phyloP scores from a whole-genome alignment of 805 yeast genomes.

The Cyberlindnera nakhonratchasimensis region DNA sequence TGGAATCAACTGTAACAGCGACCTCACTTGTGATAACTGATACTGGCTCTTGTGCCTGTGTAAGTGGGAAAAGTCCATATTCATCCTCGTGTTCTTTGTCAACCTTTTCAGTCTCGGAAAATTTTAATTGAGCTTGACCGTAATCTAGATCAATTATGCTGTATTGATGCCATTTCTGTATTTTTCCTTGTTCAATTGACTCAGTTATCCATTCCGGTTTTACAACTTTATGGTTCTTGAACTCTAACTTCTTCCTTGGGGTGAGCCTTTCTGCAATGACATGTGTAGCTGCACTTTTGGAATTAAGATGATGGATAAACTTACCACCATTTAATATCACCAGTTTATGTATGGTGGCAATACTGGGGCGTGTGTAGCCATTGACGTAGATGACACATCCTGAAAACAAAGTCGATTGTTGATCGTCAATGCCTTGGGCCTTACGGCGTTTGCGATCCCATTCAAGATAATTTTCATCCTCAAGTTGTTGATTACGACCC shows the following conservation, averaged over 20 bases:
- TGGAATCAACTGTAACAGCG: slow-evolving; percentile 47
- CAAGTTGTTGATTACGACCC: slow-evolving; percentile 54
- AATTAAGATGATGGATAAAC: slow-evolving; percentile 62
- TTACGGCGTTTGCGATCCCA: slow-evolving; percentile 44
- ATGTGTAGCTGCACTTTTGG: slow-evolving; percentile 78
- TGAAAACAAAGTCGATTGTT: slow-evolving; percentile 42
- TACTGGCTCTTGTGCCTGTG: slow-evolving; percentile 17
- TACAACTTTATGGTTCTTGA: slow-evolving; percentile 68
- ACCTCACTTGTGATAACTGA: slow-evolving; percentile 1
- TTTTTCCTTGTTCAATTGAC: slow-evolving; percentile 43
- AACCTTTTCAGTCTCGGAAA: slow-evolving; percentile 17
- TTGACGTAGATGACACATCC: slow-evolving; percentile 75
- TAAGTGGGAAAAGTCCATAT: slow-evolving; percentile 3
- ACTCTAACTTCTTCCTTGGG: slow-evolving; percentile 67
- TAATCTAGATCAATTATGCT: slow-evolving; percentile 47
- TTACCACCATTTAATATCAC: slow-evolving; percentile 79
- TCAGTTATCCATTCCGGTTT: slow-evolving; percentile 80
- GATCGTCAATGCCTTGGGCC: slow-evolving; percentile 12
- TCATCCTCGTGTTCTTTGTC: slow-evolving; percentile 11
- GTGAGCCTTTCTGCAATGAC: slow-evolving; percentile 78
- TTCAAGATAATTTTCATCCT: slow-evolving; percentile 45
- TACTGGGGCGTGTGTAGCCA: slow-evolving; percentile 84
- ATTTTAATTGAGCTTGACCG: slow-evolving; percentile 47
- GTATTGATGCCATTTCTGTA: slow-evolving; percentile 72
- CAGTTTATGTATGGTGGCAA: slow-evolving; percentile 63